Conservation (phyloP, 257 asterid genomes). For the Solanum habrochaites region DNA sequence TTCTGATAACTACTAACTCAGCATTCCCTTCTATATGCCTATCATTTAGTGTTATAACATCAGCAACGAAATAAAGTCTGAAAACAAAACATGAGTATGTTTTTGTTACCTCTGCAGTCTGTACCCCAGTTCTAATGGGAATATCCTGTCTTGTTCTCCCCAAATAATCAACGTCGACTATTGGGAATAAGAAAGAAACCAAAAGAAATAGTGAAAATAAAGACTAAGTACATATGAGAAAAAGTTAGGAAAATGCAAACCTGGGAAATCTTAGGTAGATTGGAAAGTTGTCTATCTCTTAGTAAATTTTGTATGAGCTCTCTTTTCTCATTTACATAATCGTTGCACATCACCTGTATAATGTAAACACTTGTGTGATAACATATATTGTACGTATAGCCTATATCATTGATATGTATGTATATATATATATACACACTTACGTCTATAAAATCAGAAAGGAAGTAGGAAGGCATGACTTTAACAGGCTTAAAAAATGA, state of each 20-base stretch:
- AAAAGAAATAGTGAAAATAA: neutral
- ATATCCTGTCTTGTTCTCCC: slow-evolving; percentile 78
- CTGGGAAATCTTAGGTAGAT: slow-evolving; percentile 54
- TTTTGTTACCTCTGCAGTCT: slow-evolving; percentile 47
- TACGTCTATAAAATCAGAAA: slow-evolving; percentile 75
- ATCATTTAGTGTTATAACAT: neutral
- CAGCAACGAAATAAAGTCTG: neutral
- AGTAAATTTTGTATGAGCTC: slow-evolving; percentile 65
- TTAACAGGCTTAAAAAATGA: slow-evolving; percentile 62
- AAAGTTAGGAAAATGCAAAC: slow-evolving; percentile 8
- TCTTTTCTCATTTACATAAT: slow-evolving; percentile 39
- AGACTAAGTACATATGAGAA: neutral
- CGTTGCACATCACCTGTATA: slow-evolving; percentile 65
- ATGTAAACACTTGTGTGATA: neutral
- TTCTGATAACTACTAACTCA: slow-evolving; percentile 46
- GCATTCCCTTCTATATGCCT: slow-evolving; percentile 82
- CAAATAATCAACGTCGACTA: slow-evolving; percentile 79
- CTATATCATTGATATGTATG: neutral
- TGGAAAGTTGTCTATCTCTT: slow-evolving; percentile 40
- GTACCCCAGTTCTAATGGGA: slow-evolving; percentile 69
- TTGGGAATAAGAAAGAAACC: neutral
- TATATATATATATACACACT: slow-evolving; percentile 1
- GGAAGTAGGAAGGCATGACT: slow-evolving; percentile 68
- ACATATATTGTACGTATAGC: neutral
- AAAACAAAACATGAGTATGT: neutral